phyloP scores from a whole-genome alignment of 1,284 basidiomycete genomes.

The Fomitopsis betulina region DNA sequence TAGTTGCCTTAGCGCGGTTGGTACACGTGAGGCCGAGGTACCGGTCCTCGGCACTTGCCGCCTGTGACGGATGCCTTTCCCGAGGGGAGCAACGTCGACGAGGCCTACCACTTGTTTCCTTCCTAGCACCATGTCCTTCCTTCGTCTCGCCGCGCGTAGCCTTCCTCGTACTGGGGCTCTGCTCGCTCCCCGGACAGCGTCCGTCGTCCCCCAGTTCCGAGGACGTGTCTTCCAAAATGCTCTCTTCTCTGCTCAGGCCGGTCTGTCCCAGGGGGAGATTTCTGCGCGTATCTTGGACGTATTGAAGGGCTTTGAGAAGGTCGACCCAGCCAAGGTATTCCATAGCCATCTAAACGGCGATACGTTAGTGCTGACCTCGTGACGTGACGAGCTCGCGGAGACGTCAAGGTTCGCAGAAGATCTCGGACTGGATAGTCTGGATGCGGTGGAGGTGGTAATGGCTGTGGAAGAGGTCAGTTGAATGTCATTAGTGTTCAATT shows the following conservation, averaged over 20 bases:
- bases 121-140: constrained; percentile 35
- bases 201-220: constrained; percentile 26
- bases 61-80: constrained; percentile 9
- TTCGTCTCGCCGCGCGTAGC: constrained; percentile 36
- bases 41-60: constrained; percentile 9
- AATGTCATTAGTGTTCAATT: background rate
- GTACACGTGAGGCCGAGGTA: background rate
- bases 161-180: constrained; percentile 22
- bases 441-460: constrained; percentile 99
- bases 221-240: constrained; percentile 38
- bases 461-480: constrained; percentile 90
- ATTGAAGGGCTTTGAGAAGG: constrained; percentile 94
- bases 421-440: constrained; percentile 94
- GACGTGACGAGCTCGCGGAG: constrained; percentile 59
- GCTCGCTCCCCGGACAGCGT: constrained; percentile 17
- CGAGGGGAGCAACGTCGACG: background rate
- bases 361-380: constrained; percentile 11
- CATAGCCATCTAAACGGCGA: background rate
- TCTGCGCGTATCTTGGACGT: constrained; percentile 83
- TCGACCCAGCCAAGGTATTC: constrained; percentile 77
- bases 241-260: constrained; percentile 74
- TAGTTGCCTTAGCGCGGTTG: too few species aligned
- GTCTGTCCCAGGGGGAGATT: constrained; percentile 75
- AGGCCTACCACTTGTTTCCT: background rate
- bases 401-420: constrained; percentile 81